Evolutionary conservation across 2,329 filamentous ascomycete genomes (phyloP), one percentile per base, ranked within the genome.

Genomic region (Scleromitrula shiraiana): DNA sequence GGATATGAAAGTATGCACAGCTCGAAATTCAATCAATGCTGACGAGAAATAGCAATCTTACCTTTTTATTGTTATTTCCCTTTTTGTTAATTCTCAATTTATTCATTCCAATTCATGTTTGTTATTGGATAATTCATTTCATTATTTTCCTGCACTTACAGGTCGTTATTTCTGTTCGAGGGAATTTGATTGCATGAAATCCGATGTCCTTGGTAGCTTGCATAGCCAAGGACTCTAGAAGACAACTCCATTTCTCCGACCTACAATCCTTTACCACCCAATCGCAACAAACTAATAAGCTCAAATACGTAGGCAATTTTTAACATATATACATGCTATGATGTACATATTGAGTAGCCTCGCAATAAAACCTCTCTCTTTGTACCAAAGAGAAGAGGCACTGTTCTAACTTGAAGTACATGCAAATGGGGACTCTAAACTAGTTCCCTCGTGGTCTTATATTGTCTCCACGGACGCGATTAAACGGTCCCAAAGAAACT

Each of bases 371-470:
- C n/a, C n/a, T n/a, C n/a, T n/a, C n/a, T n/a, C n/a, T n/a, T n/a
- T n/a, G n/a, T n/a, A n/a, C n/a, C n/a, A n/a, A n/a, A n/a, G n/a
- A n/a, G n/a, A n/a, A n/a, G n/a, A n/a, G n/a, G n/a, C n/a, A 36
- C 29, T 24, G 23, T 39, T 36, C 37, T 22, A 27, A 26, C 26
- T 12, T n/a, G 26, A 41, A 39, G 37, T 41, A 27, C 45, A 47
- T 38, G 37, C 15, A 22, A 39, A 41, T 36, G 44, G 45, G 45
- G 29, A 42, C 15, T 33, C 8, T 7, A 33, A 26, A 41, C 22
- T 35, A 46, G 36, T 35, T 27, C 17, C 44, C 37, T 47, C 37
- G 45, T 47, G 45, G 45, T 26, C 35, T 47, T 41, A 41, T 47
- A 47, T 41, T 47, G 33, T 27, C 32, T 46, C 37, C 37, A 32